Conservation (phyloP, 306 rosid species). For the Geum urbanum region DNA sequence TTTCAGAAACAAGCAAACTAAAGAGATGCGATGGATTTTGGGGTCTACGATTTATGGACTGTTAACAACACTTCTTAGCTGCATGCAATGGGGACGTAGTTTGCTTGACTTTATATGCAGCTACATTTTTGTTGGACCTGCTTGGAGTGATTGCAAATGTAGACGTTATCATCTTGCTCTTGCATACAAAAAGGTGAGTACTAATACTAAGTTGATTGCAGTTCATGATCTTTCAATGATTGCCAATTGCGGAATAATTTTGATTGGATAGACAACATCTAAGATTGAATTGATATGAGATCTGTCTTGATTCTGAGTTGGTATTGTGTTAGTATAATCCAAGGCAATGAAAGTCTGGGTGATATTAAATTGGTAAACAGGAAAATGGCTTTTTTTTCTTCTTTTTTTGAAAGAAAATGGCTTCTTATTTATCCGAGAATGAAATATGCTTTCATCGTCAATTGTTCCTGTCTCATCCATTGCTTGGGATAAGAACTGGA, state of each 20-base stretch:
- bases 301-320: not conserved
- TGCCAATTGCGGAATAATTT: conserved; percentile 9
- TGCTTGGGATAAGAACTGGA: not conserved
- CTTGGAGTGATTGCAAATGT: conserved; percentile 8
- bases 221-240: not conserved
- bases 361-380: too few relatives aligned
- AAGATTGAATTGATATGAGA: not conserved
- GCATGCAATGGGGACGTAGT: not conserved
- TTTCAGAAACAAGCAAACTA: not conserved
- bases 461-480: not conserved
- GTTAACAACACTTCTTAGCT: not conserved
- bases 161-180: not conserved
- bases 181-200: not conserved
- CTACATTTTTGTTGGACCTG: not conserved
- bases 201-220: conserved; percentile 8
- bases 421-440: conserved; percentile 1
- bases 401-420: not conserved
- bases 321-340: not conserved
- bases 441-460: not conserved
- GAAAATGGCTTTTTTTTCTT: not conserved
- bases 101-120: not conserved
- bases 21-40: not conserved
- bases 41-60: not conserved
- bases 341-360: not conserved
- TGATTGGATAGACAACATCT: not conserved